These are phyloP conservation scores for Penicillium sp. DNA, from an alignment of 2,329 filamentous ascomycete species.

Conservation along the genomic window DNA sequence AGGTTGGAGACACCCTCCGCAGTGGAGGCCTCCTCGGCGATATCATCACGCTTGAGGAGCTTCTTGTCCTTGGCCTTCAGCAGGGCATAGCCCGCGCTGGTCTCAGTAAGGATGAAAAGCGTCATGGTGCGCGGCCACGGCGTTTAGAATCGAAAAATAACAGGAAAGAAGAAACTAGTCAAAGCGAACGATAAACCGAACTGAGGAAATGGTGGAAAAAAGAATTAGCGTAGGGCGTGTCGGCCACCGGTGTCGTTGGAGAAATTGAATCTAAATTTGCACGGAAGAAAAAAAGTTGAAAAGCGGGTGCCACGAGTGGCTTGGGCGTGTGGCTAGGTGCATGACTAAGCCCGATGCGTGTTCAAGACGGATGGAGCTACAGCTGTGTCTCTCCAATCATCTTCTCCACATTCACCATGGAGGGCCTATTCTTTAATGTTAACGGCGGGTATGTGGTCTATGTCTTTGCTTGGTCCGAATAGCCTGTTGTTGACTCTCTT, in stretches of 20 bases:
- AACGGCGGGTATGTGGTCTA: constrained; percentile 74
- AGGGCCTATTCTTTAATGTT: constrained; percentile 91
- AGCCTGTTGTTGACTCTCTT: constrained; percentile 21
- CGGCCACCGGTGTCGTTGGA: constrained; percentile 35
- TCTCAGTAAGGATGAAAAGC: constrained; percentile 91
- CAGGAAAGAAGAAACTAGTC: constrained; percentile 15
- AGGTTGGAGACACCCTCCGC: constrained; percentile 83
- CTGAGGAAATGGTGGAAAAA: constrained; percentile 22
- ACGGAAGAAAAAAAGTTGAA: constrained; percentile 37
- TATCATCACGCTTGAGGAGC: constrained; percentile 82
- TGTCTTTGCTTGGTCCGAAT: background rate
- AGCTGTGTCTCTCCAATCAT: constrained; percentile 21
- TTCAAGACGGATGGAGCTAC: constrained; percentile 22
- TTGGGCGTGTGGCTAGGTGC: constrained; percentile 31
- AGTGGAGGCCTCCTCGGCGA: constrained; percentile 71
- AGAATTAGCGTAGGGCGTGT: constrained; percentile 31
- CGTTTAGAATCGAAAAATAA: constrained; percentile 25
- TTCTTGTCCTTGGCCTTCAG: constrained; percentile 99
- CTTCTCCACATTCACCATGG: constrained; percentile 58
- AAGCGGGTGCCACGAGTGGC: constrained; percentile 28
- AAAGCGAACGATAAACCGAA: constrained; percentile 17
- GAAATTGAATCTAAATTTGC: constrained; percentile 39
- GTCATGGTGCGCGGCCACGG: constrained; percentile 62
- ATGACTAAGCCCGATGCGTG: constrained; percentile 32
- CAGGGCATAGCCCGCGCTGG: constrained; percentile 93